phyloP scores from a whole-genome alignment of 192 early-diverging fungal species.

The Chytriomyces sp. region DNA sequence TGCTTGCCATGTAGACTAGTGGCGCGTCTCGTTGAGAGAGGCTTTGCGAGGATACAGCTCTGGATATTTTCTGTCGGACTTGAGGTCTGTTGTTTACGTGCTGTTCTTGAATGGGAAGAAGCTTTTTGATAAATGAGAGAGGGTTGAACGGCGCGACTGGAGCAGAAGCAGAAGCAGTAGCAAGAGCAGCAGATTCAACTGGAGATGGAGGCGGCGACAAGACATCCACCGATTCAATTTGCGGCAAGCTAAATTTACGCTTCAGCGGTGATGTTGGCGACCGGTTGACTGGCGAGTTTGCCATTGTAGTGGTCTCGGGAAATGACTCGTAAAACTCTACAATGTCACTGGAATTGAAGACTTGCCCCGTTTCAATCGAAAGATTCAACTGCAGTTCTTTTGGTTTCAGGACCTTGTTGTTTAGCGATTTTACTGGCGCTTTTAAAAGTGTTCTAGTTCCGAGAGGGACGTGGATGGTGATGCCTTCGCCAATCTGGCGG shows the following conservation, averaged over 20 bases:
- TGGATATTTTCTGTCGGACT: not conserved
- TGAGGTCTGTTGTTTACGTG: not conserved
- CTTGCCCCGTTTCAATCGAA: not conserved
- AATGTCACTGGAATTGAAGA: not conserved
- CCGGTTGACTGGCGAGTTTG: not conserved
- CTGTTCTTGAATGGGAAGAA: not conserved
- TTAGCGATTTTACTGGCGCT: not conserved
- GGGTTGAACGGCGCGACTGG: not conserved
- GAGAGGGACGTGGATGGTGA: slow-evolving; percentile 24
- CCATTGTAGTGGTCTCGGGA: not conserved
- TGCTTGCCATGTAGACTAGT: not conserved
- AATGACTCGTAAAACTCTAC: not conserved
- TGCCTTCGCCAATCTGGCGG: slow-evolving; percentile 9
- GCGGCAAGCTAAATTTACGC: not conserved
- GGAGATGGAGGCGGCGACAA: not conserved
- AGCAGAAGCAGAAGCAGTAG: not conserved
- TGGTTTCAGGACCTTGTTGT: not conserved
- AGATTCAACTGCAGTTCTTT: not conserved
- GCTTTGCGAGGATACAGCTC: not conserved
- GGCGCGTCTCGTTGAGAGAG: not conserved
- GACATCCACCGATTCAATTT: too few relatives aligned
- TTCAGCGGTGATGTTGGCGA: not conserved
- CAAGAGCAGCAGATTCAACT: not conserved
- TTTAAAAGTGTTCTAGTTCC: slow-evolving; percentile 8
- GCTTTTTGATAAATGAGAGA: not conserved